Conservation (phyloP, 164 flowering plant genomes). For the Vitis rotundifolia region DNA sequence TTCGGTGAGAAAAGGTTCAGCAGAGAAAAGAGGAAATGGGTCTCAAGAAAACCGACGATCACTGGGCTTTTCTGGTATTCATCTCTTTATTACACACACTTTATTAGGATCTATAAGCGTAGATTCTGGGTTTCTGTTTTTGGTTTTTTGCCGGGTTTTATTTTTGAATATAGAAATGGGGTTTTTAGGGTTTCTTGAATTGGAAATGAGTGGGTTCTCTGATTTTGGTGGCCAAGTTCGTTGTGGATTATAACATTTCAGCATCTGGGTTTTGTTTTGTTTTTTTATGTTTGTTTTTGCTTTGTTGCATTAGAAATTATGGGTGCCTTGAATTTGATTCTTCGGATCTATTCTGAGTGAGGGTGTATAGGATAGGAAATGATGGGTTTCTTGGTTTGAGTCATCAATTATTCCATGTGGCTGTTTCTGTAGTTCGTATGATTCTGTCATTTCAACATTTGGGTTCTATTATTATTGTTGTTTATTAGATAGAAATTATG, state of each 20-base stretch:
- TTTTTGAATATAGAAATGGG: not conserved
- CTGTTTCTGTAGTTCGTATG: not conserved
- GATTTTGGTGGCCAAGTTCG: no score
- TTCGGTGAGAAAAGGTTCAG: not conserved
- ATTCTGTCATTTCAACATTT: not conserved
- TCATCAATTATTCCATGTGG: no score
- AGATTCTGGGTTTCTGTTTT: not conserved
- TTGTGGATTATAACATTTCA: no score
- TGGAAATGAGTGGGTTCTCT: not conserved
- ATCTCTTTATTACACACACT: not conserved
- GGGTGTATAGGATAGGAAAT: not conserved
- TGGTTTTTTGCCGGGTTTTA: not conserved
- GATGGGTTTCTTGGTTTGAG: slow-evolving; percentile 5
- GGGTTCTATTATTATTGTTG: not conserved
- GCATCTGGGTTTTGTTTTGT: not conserved
- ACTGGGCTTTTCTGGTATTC: slow-evolving; percentile 65
- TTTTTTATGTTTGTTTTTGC: not conserved
- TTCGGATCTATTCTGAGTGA: not conserved
- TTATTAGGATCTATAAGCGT: not conserved
- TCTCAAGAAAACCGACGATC: slow-evolving; percentile 28
- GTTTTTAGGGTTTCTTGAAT: not conserved
- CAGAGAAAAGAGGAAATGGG: slow-evolving; percentile 17
- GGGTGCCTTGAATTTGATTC: not conserved
- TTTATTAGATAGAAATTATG: not conserved
- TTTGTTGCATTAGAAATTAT: not conserved